A percentile compares a stretch with the other conserved stretches of the same genome.
phyloP scores from a whole-genome alignment of 352 stramenopile genomes.

The Pythium guiyangense region DNA sequence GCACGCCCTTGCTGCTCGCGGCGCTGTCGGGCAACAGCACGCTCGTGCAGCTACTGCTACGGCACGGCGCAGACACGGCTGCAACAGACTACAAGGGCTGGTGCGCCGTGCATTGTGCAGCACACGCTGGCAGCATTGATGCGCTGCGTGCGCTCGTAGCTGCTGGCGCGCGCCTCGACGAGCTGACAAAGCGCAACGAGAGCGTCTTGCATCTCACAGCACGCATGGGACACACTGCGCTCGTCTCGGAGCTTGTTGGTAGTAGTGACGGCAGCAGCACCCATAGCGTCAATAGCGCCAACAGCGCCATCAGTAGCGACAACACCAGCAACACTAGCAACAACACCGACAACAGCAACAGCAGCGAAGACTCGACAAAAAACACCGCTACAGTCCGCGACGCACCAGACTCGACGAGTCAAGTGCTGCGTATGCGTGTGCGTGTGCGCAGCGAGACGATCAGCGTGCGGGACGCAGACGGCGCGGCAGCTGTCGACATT shows the following conservation, averaged over 20 bases:
- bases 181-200: slow-evolving; percentile 21
- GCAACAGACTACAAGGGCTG: slow-evolving; percentile 55
- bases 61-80: slow-evolving; percentile 29
- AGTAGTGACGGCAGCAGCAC: too few species aligned
- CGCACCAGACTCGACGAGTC: neutral
- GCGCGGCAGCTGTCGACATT: slow-evolving; percentile 3
- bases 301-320: too few species aligned
- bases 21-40: slow-evolving; percentile 31
- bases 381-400: slow-evolving; percentile 2
- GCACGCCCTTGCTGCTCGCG: slow-evolving; percentile 62
- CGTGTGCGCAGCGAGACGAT: neutral
- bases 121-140: slow-evolving; percentile 30
- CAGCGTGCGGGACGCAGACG: slow-evolving; percentile 4
- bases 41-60: slow-evolving; percentile 35
- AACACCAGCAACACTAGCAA: too few species aligned
- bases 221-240: slow-evolving; percentile 18
- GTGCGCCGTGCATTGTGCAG: slow-evolving; percentile 47
- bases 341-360: too few species aligned
- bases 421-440: neutral
- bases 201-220: slow-evolving; percentile 35
- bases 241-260: slow-evolving; percentile 20
- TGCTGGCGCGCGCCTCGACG: slow-evolving; percentile 14
- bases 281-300: too few species aligned
- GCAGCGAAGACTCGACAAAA: slow-evolving; percentile 12
- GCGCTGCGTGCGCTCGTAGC: slow-evolving; percentile 19